Percentiles rank a stretch among this genome's conserved stretches.
These are phyloP conservation scores for Talaromyces piceae DNA, from an alignment of 2,329 filamentous ascomycete genomes.

Conservation along the genomic window DNA sequence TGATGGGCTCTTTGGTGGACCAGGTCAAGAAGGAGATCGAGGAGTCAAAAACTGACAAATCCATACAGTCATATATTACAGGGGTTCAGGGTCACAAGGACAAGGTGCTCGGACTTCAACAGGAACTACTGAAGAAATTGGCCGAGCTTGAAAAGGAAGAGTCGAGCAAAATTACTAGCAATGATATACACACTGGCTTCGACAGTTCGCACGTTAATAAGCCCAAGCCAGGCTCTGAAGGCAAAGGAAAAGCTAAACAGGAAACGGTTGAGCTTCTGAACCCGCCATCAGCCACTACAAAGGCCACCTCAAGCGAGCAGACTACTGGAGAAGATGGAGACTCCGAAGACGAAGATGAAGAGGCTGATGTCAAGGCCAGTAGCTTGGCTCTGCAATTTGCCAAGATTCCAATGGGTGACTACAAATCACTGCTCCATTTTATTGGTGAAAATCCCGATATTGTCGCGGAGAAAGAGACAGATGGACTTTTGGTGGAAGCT, in stretches of 20 bases:
- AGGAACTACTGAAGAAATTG: constrained; percentile 65
- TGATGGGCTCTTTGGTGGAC: constrained; percentile 95
- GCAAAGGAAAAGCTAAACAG: constrained; percentile 41
- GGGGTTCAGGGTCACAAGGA: constrained; percentile 69
- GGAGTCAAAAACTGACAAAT: constrained; percentile 59
- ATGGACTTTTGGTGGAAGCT: constrained; percentile 81
- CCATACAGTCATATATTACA: constrained; percentile 67
- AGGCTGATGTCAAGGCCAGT: constrained; percentile 68
- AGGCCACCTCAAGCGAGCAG: constrained; percentile 45
- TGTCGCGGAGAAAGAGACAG: constrained; percentile 76
- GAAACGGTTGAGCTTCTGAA: constrained; percentile 66
- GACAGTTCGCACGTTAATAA: constrained; percentile 77
- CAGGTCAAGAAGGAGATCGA: constrained; percentile 83
- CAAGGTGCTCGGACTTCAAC: constrained; percentile 73
- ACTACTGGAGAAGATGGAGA: constrained; percentile 51
- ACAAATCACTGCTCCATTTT: constrained; percentile 65
- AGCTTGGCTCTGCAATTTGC: constrained; percentile 74
- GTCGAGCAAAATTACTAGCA: constrained; percentile 85
- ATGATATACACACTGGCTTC: constrained; percentile 81
- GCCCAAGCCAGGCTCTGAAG: constrained; percentile 46
- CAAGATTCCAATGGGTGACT: constrained; percentile 67
- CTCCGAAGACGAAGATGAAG: constrained; percentile 50
- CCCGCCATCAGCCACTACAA: constrained; percentile 39
- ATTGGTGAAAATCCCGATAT: constrained; percentile 72
- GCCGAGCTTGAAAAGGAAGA: constrained; percentile 79